Conservation (phyloP, 1,284 basidiomycete species). For the Ceraceosorus bombacis region DNA sequence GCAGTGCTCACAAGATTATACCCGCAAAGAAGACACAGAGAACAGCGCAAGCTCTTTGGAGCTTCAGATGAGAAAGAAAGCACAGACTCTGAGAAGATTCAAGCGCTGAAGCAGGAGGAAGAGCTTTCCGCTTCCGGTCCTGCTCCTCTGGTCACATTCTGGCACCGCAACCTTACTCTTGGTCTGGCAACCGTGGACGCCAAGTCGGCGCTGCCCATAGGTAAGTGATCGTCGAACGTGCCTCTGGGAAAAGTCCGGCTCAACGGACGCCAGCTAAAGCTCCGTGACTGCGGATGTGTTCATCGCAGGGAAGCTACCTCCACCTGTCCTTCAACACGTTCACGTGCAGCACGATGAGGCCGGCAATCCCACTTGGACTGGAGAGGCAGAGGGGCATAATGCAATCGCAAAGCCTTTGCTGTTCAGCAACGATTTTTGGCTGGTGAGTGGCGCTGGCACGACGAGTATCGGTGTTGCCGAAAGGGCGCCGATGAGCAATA, state of each 20-base stretch:
- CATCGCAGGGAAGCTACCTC: slow-evolving; percentile 59
- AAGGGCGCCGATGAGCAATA: no score
- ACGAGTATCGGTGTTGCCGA: no score
- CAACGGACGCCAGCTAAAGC: no score
- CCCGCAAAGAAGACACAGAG: slow-evolving; percentile 64
- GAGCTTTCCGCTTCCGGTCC: slow-evolving; percentile 7
- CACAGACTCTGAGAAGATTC: slow-evolving; percentile 51
- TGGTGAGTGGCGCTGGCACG: no score
- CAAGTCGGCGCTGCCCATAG: no score
- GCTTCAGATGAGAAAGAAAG: slow-evolving; percentile 42
- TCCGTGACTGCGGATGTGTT: slow-evolving; percentile 55
- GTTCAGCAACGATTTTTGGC: slow-evolving; percentile 89
- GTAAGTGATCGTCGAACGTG: no score
- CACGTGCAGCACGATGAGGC: slow-evolving; percentile 23
- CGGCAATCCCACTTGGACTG: slow-evolving; percentile 8
- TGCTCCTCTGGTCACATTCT: slow-evolving; percentile 62
- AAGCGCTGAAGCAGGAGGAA: neutral
- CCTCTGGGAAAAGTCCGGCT: no score
- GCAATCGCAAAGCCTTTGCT: slow-evolving; percentile 76
- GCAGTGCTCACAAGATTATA: slow-evolving; percentile 76
- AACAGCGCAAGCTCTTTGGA: slow-evolving; percentile 70
- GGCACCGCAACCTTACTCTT: slow-evolving; percentile 83
- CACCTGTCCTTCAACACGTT: slow-evolving; percentile 53
- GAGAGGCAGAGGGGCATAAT: slow-evolving; percentile 54
- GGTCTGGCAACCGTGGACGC: slow-evolving; percentile 58